These are phyloP conservation scores for Protea cynaroides DNA, from an alignment of 164 flowering plant genomes.

Conservation along the genomic window DNA sequence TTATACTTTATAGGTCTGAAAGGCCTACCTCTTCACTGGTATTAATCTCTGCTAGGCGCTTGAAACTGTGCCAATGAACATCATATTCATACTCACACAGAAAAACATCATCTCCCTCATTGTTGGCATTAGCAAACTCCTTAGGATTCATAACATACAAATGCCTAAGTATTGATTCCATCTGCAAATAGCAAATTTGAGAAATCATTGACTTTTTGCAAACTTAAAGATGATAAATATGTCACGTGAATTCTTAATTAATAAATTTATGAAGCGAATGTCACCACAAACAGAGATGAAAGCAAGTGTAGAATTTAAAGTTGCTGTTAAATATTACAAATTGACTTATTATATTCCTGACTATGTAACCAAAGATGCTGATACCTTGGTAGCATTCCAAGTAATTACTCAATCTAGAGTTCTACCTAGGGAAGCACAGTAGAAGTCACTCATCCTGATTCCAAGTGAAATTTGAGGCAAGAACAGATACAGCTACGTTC, in stretches of 20 bases:
- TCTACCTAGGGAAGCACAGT: too few species aligned
- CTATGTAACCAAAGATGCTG: too few species aligned
- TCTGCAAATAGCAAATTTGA: slow-evolving; percentile 30
- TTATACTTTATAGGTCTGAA: slow-evolving; percentile 1
- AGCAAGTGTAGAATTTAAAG: too few species aligned
- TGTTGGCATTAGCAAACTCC: slow-evolving; percentile 61
- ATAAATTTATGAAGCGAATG: too few species aligned
- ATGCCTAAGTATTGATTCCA: slow-evolving; percentile 77
- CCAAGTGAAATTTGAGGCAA: neutral
- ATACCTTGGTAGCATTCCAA: too few species aligned
- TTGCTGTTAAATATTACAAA: too few species aligned
- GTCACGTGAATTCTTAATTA: too few species aligned
- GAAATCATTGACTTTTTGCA: too few species aligned
- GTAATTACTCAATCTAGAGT: too few species aligned
- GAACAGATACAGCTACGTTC: neutral
- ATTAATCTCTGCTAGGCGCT: slow-evolving; percentile 72
- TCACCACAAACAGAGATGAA: too few species aligned
- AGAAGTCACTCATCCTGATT: neutral
- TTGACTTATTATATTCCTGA: too few species aligned
- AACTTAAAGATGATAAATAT: too few species aligned
- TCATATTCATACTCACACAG: slow-evolving; percentile 93
- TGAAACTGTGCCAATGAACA: slow-evolving; percentile 84
- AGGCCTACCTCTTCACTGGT: slow-evolving; percentile 48
- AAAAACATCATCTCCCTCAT: slow-evolving; percentile 92
- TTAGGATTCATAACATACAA: slow-evolving; percentile 71